Evolutionary conservation across 2,329 filamentous ascomycete genomes (phyloP), one percentile per base, ranked within the genome.

Genomic region (Grosmannia serpens): DNA sequence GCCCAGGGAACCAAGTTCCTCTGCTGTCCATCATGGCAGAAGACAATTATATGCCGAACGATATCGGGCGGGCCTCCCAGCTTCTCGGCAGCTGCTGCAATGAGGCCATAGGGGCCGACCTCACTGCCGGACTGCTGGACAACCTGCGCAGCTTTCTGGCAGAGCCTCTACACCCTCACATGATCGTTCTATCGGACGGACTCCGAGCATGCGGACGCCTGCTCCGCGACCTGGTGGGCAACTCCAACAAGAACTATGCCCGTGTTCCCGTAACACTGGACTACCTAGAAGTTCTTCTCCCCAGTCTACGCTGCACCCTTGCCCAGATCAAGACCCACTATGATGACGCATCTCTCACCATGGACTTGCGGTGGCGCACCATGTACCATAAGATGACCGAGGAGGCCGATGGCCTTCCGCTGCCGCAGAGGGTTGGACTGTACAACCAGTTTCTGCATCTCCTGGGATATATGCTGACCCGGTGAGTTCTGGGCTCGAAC

Each of bases 321-420:
- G 67, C 73, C 49, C 80, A 84, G 61, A 84, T 85, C 62, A 75
- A 69, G 47, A 61, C 60, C 10, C 75, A 75, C 67, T 77, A 81
- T 64, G 75, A 81, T 38, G 77, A 84, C 64, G 75, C 71, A 41
- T 72, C 71, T 5, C 62, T 77, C 49, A 70, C 73, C 22, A 76
- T 74, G 57, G 73, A 77, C 61, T 70, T 74, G 41, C 75, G 81
- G 57, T 85, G 83, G 82, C 74, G 76, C 49, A 75, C 74, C 63
- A 84, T 85, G 80, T 82, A 78, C 65, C 74, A 83, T 66, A 69
- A 71, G 6, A 75, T 85, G 74, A 75, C 73, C 9, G 73, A 77
- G 27, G 79, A 84, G 65, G 75, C 75, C 4, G 75, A 72, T 2
- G 78, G 77, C 0, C 73, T 81, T 35, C 71, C 72, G 7, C 69